These are phyloP conservation scores for Chrysoporthe deuterocubensis DNA, from an alignment of 2,329 filamentous ascomycete genomes.

Conservation along the genomic window DNA sequence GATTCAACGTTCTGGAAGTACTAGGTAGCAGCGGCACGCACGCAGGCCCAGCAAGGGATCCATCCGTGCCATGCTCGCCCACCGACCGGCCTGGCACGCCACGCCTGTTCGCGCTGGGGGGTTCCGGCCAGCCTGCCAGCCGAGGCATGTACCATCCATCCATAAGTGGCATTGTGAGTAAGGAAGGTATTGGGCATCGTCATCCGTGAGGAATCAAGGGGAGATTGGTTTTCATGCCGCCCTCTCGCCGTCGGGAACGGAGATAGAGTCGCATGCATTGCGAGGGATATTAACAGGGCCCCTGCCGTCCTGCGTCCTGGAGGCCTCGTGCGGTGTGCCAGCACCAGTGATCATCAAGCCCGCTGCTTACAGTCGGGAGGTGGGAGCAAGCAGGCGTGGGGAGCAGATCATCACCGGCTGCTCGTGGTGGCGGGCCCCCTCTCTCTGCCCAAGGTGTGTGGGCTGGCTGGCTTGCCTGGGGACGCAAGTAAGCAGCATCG, in stretches of 20 bases:
- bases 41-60: not conserved
- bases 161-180: not conserved
- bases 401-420: not conserved
- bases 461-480: too few relatives aligned
- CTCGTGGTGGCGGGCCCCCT: not conserved
- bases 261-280: not conserved
- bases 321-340: not conserved
- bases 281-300: not conserved
- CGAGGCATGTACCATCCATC: too few relatives aligned
- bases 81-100: not conserved
- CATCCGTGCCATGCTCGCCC: not conserved
- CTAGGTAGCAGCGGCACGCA: not conserved
- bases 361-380: too few relatives aligned
- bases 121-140: too few relatives aligned
- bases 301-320: not conserved
- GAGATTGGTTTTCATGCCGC: constrained; percentile 1
- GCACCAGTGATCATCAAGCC: too few relatives aligned
- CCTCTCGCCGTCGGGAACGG: not conserved
- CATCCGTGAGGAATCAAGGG: constrained; percentile 2
- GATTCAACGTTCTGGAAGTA: constrained; percentile 5
- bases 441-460: not conserved
- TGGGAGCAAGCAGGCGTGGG: too few relatives aligned
- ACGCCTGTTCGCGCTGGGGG: too few relatives aligned
- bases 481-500: too few relatives aligned
- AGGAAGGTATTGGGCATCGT: not conserved